Percentiles rank a stretch among this genome's conserved stretches.
phyloP scores from a whole-genome alignment of 1,284 basidiomycete genomes.

The Melanopsichium pennsylvanicum region DNA sequence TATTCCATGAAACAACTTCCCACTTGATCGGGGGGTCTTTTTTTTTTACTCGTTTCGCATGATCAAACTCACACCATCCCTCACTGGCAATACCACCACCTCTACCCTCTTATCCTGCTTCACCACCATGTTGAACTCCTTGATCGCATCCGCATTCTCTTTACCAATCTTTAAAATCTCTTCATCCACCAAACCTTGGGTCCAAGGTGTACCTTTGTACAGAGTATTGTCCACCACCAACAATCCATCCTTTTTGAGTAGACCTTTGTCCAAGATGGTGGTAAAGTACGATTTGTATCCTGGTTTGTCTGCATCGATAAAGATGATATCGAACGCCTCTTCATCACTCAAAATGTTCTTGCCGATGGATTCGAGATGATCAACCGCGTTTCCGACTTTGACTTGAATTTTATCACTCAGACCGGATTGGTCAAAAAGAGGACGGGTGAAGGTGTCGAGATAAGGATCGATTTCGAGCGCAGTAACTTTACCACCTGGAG shows the following conservation, averaged over 20 bases:
- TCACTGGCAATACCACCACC: conserved; percentile 57
- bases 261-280: conserved; percentile 48
- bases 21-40: too few species aligned
- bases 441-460: conserved; percentile 55
- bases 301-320: conserved; percentile 66
- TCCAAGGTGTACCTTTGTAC: conserved; percentile 58
- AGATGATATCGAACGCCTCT: conserved; percentile 64
- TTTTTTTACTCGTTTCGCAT: conserved; percentile 29
- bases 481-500: conserved; percentile 49
- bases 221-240: conserved; percentile 65
- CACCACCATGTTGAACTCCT: conserved; percentile 61
- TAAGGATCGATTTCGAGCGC: conserved; percentile 64
- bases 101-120: conserved; percentile 53
- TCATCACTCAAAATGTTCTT: conserved; percentile 24
- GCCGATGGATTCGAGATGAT: conserved; percentile 46
- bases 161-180: conserved; percentile 22
- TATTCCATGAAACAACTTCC: too few species aligned
- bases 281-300: conserved; percentile 59
- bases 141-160: conserved; percentile 52
- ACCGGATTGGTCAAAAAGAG: conserved; percentile 59
- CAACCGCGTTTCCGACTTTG: conserved; percentile 54
- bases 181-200: conserved; percentile 19
- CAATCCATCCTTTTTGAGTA: conserved; percentile 53
- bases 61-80: conserved; percentile 64
- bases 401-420: conserved; percentile 58